Percentiles rank a stretch among this genome's conserved stretches.
These are phyloP conservation scores for Blastocystis sp. DNA, from an alignment of 352 stramenopile species.

Conservation along the genomic window DNA sequence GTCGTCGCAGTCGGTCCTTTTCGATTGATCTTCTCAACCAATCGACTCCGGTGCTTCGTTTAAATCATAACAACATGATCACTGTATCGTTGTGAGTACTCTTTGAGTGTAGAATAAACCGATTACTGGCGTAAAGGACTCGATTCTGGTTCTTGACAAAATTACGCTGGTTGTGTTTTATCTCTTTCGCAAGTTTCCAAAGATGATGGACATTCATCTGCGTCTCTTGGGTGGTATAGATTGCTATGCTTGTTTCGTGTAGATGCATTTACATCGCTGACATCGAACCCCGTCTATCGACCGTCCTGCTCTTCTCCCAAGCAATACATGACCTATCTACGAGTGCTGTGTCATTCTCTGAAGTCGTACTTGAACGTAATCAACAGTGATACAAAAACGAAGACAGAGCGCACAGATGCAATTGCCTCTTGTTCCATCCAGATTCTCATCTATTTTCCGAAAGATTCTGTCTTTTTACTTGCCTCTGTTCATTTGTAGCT, in stretches of 20 bases:
- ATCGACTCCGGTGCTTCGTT: background rate
- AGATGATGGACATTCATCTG: background rate
- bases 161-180: background rate
- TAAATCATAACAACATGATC: slow-evolving; percentile 1
- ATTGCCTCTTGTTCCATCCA: background rate
- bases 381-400: background rate
- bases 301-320: background rate
- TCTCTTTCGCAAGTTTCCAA: background rate
- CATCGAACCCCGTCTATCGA: background rate
- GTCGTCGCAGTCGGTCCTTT: background rate
- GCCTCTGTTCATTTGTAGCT: background rate
- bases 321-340: slow-evolving; percentile 25
- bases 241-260: background rate
- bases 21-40: slow-evolving; percentile 48
- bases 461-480: background rate
- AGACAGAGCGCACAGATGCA: background rate
- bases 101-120: slow-evolving; percentile 5
- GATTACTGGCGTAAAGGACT: background rate
- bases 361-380: background rate
- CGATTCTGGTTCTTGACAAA: slow-evolving; percentile 20
- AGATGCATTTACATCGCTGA: background rate
- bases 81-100: background rate
- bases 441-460: slow-evolving; percentile 18
- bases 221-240: background rate
- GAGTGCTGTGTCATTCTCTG: slow-evolving; percentile 24